Conservation (phyloP, 2,329 filamentous ascomycete species). For the Nigrograna mackinnonii region DNA sequence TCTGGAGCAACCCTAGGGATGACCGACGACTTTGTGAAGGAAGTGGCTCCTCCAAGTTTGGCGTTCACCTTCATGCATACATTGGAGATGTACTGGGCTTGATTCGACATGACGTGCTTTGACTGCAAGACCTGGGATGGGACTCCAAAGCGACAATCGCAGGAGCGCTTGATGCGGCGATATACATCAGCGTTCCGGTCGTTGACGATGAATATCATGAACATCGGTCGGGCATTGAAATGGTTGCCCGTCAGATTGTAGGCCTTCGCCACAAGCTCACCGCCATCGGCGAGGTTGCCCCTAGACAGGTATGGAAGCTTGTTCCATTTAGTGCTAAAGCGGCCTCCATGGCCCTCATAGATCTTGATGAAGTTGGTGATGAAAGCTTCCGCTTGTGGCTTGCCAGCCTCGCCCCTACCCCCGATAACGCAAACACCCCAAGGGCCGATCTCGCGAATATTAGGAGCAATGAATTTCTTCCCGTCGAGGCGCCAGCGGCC, state of each 20-base stretch:
- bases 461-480: conserved; percentile 74
- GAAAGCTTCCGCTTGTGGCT: conserved; percentile 54
- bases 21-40: conserved; percentile 47
- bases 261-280: conserved; percentile 58
- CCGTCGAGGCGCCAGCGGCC: conserved; percentile 89
- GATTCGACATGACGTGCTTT: conserved; percentile 68
- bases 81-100: conserved; percentile 87
- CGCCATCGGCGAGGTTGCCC: conserved; percentile 40
- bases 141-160: conserved; percentile 83
- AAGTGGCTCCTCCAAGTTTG: conserved; percentile 86
- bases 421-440: conserved; percentile 78
- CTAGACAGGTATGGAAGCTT: conserved; percentile 35
- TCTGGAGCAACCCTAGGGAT: conserved; percentile 29
- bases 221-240: conserved; percentile 65
- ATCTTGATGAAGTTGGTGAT: conserved; percentile 63
- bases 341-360: conserved; percentile 66
- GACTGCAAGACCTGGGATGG: conserved; percentile 81
- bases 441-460: conserved; percentile 62
- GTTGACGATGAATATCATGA: conserved; percentile 78
- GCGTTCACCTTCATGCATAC: conserved; percentile 97
- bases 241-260: conserved; percentile 60
- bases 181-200: conserved; percentile 75
- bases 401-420: conserved; percentile 50
- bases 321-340: conserved; percentile 42
- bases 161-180: conserved; percentile 84